These are phyloP conservation scores for Leccinum ponderosum DNA, from an alignment of 1,284 basidiomycete species.

Conservation along the genomic window DNA sequence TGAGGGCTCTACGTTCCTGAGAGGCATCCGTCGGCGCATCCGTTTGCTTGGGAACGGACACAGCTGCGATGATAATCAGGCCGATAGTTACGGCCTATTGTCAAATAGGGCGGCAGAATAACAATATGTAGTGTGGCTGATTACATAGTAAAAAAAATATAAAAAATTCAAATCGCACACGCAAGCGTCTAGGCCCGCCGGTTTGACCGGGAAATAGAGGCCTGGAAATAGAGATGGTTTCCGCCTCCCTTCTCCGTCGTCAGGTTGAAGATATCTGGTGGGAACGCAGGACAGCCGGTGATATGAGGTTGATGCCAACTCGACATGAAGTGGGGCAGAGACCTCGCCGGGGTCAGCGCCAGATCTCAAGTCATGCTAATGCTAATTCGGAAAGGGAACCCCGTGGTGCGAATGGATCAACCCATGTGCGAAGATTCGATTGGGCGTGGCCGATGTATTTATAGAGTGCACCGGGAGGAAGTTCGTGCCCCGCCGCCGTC, in stretches of 20 bases:
- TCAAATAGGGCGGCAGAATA: not conserved
- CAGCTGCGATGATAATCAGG: slow-evolving; percentile 4
- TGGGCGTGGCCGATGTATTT: not conserved
- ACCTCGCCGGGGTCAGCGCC: not conserved
- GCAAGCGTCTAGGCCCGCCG: not conserved
- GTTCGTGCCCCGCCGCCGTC: not conserved
- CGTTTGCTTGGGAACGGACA: not conserved
- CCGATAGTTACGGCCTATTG: not conserved
- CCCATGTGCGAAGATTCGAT: not conserved
- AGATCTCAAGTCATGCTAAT: not conserved
- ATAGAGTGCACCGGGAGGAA: not conserved
- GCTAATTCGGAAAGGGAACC: not conserved
- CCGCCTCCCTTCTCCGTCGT: not conserved
- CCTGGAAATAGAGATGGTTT: not conserved
- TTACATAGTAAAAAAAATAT: not conserved
- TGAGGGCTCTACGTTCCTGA: not conserved
- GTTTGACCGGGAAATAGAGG: not conserved
- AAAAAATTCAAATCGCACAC: not conserved
- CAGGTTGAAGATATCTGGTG: not conserved
- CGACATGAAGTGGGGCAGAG: not conserved
- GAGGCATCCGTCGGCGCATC: not conserved
- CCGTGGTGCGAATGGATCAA: not conserved
- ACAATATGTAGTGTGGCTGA: not conserved
- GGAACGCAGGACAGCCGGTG: not conserved
- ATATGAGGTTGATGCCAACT: not conserved